These are phyloP conservation scores for Trametes hirsuta DNA, from an alignment of 1,284 basidiomycete species.

Conservation along the genomic window DNA sequence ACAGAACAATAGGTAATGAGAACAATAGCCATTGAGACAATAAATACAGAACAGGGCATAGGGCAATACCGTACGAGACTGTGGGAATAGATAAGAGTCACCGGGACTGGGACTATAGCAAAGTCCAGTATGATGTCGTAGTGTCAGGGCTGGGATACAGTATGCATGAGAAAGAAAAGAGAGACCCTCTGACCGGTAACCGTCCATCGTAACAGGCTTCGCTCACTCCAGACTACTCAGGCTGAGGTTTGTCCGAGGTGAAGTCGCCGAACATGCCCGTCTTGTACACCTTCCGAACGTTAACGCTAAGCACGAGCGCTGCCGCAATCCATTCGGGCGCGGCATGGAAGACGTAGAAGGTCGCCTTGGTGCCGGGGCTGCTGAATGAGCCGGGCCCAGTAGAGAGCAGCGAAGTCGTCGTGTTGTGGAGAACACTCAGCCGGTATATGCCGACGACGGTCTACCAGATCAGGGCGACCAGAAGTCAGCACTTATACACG, in stretches of 20 bases:
- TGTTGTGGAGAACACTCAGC: constrained; percentile 2
- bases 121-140: too few species aligned
- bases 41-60: too few species aligned
- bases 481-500: background rate
- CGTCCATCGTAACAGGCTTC: too few species aligned
- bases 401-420: constrained; percentile 8
- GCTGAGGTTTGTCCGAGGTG: background rate
- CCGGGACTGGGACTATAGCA: too few species aligned
- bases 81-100: too few species aligned
- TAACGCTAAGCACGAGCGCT: background rate
- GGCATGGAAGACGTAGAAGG: constrained; percentile 38
- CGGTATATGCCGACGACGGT: constrained; percentile 1
- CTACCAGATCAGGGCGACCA: background rate
- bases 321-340: constrained; percentile 5
- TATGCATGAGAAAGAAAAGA: too few species aligned
- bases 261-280: constrained; percentile 9
- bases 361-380: constrained; percentile 36
- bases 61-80: too few species aligned
- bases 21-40: too few species aligned
- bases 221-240: too few species aligned
- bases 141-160: too few species aligned
- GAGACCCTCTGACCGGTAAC: too few species aligned
- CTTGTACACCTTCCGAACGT: constrained; percentile 3
- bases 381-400: constrained; percentile 9
- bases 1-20: too few species aligned